Evolutionary conservation across 108 stramenopile genomes (phyloP), one percentile per base, ranked within the genome.

Genomic region (Skeletonema grethae): DNA sequence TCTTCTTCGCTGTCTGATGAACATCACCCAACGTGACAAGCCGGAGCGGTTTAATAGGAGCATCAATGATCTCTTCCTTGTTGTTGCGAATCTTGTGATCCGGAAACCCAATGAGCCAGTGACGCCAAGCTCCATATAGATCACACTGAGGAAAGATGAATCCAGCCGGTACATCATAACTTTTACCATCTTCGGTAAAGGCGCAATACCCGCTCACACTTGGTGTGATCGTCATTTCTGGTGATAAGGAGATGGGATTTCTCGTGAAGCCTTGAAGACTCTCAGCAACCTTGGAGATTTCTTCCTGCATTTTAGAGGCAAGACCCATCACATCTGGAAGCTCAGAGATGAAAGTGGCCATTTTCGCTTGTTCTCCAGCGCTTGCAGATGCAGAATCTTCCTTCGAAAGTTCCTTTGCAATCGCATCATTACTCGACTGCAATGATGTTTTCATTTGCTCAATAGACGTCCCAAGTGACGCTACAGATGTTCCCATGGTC

Each of bases 81-180:
- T 75, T 62, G 9, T 41, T 61, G 15, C 57, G 60, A 38, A 75
- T 46, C 46, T 75, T 75, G 67, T 67, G 65, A 48, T 67, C 58
- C 2, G 74, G 67, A 60, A 75, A 75, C 36, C 74, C 74, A 24
- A 24, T 68, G 30, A 75, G 57, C 74, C 74, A 75, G 61, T 45
- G 57, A 11, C 41, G 9, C 74, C 74, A 75, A 28, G 74, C 74
- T 34, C 53, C 50, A 39, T 36, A 35, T 24, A 75, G 48, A 38
- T 67, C 58, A 31, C 65, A 66, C 28, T 66, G 60, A 20, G 74
- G 74, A 12, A 75, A 61, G 20, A 55, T 61, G 25, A 75, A 75
- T 8, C 65, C 67, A 7, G 67, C 74, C 36, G 74, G 74, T 16
- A 75, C 24, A 56, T 62, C 74, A 32, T 62, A 50, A 53, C 18